Base-by-base conservation (phyloP, 768 basidiomycete species). In the Mycena maculata region DNA sequence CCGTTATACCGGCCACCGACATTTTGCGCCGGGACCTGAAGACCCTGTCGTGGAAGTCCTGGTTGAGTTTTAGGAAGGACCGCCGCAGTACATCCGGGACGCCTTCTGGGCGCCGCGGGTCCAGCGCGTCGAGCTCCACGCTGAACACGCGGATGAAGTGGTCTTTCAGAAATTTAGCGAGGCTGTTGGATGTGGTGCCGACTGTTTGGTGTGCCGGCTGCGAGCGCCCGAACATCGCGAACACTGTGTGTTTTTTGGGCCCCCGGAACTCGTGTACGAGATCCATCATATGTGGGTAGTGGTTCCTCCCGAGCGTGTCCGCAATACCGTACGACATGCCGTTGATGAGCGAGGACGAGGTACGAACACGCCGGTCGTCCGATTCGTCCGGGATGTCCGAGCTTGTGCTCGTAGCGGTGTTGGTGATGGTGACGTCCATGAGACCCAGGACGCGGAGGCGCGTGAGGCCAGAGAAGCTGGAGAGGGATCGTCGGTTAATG, bases 251-350 rank as follows among this genome's bases (percentile, higher is more conserved):
- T 73, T 90, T 89, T 50, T 88, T 85, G 63, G 84, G 82, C 15
- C 86, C 88, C 10, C 92, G 88, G 79, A 96, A 98, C 71, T 93
- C 88, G 50, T 96, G 89, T 7, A 97, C 97, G 27, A 99, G 86
- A 78, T 99, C 98, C 69, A 98, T 86, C 89, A 97, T 95, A 49
- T 87, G 90, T 44, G 98, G 85, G 59, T 89, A 87, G 49, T 95
- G 92, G 65, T 88, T 86, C 62, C 82, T 84, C n/a, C 96, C 96
- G 39, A 99, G 82, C 20, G 92, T 93, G 74, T 99, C 98, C 0
- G 97, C 94, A 61, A 99, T 97, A 16, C 97, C 98, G 73, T 99
- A 99, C 25, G 92, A 90, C 93, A 99, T 94, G 59, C 88, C 89
- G 79, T 92, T 93, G 63, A 98, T 90, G 36, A 92, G 92, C 2